A percentile compares a stretch with the other conserved stretches of the same genome.
Evolutionary conservation across 208 protist genomes (phyloP).

Genomic region (Trypanosoma mega): DNA sequence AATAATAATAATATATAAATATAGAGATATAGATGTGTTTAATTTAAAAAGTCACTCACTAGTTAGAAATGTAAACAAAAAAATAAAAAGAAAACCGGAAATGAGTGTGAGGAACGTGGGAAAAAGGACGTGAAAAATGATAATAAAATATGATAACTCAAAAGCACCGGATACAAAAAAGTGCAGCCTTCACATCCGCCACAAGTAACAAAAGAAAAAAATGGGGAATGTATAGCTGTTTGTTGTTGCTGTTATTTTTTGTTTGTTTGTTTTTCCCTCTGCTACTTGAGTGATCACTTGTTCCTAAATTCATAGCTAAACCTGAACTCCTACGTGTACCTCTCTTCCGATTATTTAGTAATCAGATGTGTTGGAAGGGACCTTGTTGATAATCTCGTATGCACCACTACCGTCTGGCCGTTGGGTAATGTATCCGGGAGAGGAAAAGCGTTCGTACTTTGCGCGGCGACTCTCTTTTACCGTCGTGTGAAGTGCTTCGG

Average conservation of each 20-base stretch:
- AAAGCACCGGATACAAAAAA: slow-evolving; percentile 1
- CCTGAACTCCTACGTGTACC: background rate
- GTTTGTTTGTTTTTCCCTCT: too few relatives aligned
- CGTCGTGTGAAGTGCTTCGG: slow-evolving; percentile 80
- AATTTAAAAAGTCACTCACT: too few relatives aligned
- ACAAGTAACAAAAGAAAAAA: background rate
- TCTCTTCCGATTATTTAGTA: slow-evolving; percentile 42
- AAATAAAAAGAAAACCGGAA: background rate
- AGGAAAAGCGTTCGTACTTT: slow-evolving; percentile 76
- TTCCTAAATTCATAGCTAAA: background rate
- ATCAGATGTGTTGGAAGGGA: slow-evolving; percentile 67
- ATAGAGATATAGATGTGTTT: too few relatives aligned
- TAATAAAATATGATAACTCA: slow-evolving; percentile 13
- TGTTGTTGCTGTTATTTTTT: too few relatives aligned
- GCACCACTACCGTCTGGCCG: slow-evolving; percentile 62
- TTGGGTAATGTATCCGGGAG: slow-evolving; percentile 64
- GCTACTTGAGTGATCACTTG: background rate
- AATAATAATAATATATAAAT: too few relatives aligned
- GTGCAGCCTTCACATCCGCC: background rate
- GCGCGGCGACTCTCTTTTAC: slow-evolving; percentile 53
- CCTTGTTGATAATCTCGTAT: slow-evolving; percentile 65
- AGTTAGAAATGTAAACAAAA: background rate
- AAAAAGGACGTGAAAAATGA: slow-evolving; percentile 3
- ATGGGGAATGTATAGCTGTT: too few relatives aligned
- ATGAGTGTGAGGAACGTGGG: slow-evolving; percentile 5